These are phyloP conservation scores for Serendipita vermifera DNA, from an alignment of 768 basidiomycete species.

Conservation along the genomic window DNA sequence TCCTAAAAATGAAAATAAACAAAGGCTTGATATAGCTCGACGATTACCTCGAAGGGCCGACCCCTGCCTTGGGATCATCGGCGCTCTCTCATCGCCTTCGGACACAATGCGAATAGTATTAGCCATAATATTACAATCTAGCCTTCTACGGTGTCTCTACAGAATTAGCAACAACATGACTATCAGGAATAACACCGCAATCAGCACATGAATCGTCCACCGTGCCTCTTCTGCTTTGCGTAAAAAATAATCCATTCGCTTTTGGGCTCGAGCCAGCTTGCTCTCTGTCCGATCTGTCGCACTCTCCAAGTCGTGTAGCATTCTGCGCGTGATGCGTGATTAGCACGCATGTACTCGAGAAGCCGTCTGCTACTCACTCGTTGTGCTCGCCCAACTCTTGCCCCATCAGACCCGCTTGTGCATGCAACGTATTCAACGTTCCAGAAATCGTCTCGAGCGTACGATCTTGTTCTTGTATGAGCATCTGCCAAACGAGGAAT, in stretches of 20 bases:
- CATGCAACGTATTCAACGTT: constrained; percentile 67
- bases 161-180: constrained; percentile 70
- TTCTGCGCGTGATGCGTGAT: constrained; percentile 32
- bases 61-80: too few species aligned
- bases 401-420: constrained; percentile 92
- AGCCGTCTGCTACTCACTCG: constrained; percentile 46
- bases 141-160: too few species aligned
- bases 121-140: too few species aligned
- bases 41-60: too few species aligned
- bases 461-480: constrained; percentile 79
- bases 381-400: constrained; percentile 84
- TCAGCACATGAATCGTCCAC: constrained; percentile 80
- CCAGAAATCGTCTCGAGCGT: constrained; percentile 81
- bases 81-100: too few species aligned
- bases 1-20: too few species aligned
- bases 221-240: constrained; percentile 58
- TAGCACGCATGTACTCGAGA: neutral
- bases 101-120: too few species aligned
- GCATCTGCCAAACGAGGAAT: constrained; percentile 39
- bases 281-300: constrained; percentile 57
- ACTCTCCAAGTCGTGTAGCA: constrained; percentile 66
- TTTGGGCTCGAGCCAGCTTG: constrained; percentile 53
- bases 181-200: constrained; percentile 62
- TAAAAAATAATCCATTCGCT: constrained; percentile 62
- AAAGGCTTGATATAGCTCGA: too few species aligned